Base-by-base conservation (phyloP, 352 stramenopile genomes). In the Phytophthora brassicae region DNA sequence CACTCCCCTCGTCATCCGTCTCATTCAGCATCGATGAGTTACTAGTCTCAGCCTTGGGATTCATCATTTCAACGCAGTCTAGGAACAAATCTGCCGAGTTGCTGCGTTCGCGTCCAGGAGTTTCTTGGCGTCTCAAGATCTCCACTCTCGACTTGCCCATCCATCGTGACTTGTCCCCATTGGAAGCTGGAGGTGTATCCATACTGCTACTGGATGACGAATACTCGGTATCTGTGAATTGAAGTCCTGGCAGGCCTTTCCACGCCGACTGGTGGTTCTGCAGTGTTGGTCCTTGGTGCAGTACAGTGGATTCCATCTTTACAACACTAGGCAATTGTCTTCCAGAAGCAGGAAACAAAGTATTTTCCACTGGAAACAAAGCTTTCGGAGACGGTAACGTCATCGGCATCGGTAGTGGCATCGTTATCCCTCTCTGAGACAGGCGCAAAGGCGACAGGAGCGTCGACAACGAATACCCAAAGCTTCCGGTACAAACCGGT, bases 51-150 rank as follows among this genome's bases (percentile, higher is more conserved):
- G n/a, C 31, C 31, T 84, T 80, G 12, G 63, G 67, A 4, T 82
- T 88, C 22, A 91, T 69, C 62, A 90, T 67, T 42, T 91, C 60
- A 20, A 94, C 72, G 43, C 83, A 94, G 66, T 91, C 82, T 17
- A 94, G 69, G 58, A 94, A 94, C n/a, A 94, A 70, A 61, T 94
- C 82, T 24, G 77, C 80, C 38, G 81, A 91, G 61, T 94, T 77
- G 57, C 84, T 94, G 28, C 84, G 81, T 44, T 81, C 64, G 0
- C 79, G 77, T 20, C 62, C 60, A 36, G 60, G 24, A 8, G 60
- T 65, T 3, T 38, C 66, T 16, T 70, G 54, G 28, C 62, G 66
- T 26, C 70, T 70, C 22, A 93, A 70, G 11, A 68, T 26, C 6
- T 74, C 77, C 12, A 90, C 80, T 20, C 81, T 69, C 1, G 75